A percentile compares a stretch with the other conserved stretches of the same genome.
Conservation (phyloP, 257 asterid genomes). For the Forsythia suspensa region DNA sequence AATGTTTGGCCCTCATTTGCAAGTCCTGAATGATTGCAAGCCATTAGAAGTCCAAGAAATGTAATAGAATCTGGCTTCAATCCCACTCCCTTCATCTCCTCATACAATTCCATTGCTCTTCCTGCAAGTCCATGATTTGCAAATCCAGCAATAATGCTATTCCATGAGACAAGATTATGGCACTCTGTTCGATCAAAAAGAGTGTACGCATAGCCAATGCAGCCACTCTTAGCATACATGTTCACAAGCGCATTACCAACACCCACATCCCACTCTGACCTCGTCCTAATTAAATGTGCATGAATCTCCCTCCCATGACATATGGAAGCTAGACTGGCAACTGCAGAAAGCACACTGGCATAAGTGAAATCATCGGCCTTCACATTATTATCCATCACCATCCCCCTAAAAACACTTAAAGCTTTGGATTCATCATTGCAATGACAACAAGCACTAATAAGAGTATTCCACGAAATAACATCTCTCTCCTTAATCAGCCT, state of each 20-base stretch:
- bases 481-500: constrained; percentile 47
- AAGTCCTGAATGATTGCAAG: constrained; percentile 77
- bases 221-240: constrained; percentile 81
- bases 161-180: constrained; percentile 69
- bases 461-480: constrained; percentile 67
- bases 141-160: constrained; percentile 60
- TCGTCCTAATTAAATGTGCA: constrained; percentile 48
- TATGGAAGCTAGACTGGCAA: constrained; percentile 55
- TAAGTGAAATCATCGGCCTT: constrained; percentile 56
- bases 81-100: constrained; percentile 43
- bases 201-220: constrained; percentile 29
- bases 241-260: constrained; percentile 66
- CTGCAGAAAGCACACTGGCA: constrained; percentile 62
- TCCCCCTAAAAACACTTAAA: constrained; percentile 48
- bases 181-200: constrained; percentile 47
- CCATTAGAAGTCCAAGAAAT: constrained; percentile 59
- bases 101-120: constrained; percentile 42
- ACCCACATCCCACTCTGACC: constrained; percentile 43
- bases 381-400: constrained; percentile 35
- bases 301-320: constrained; percentile 65
- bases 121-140: constrained; percentile 64
- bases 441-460: constrained; percentile 55
- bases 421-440: constrained; percentile 52
- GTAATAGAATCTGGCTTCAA: constrained; percentile 64
- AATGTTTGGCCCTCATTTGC: constrained; percentile 46